phyloP scores from a whole-genome alignment of 1,284 basidiomycete genomes.

The Cutaneotrichosporon arboriforme region DNA sequence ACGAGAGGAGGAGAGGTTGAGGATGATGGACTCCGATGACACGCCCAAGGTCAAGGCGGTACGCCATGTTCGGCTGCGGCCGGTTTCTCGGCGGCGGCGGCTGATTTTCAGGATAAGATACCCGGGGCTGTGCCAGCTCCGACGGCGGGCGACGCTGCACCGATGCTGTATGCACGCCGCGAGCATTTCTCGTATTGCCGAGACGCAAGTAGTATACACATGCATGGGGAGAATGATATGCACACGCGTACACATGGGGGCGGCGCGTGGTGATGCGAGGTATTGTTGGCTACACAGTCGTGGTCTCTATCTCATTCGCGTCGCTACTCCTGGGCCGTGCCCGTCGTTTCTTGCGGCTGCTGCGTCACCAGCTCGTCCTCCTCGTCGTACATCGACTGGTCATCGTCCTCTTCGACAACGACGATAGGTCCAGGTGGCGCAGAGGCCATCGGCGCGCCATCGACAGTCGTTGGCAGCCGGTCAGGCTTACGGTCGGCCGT shows the following conservation, averaged over 20 bases:
- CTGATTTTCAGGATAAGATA: not conserved
- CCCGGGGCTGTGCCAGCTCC: too few relatives aligned
- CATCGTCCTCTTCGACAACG: not conserved
- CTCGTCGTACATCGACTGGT: conserved; percentile 2
- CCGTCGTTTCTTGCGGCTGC: not conserved
- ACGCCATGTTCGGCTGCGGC: not conserved
- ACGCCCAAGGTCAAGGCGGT: not conserved
- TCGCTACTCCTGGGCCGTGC: not conserved
- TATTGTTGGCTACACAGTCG: not conserved
- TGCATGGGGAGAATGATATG: not conserved
- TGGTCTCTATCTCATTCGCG: not conserved
- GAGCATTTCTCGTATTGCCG: too few relatives aligned
- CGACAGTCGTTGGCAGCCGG: conserved; percentile 37
- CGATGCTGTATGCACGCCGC: too few relatives aligned
- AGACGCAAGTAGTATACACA: not conserved
- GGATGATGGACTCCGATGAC: not conserved
- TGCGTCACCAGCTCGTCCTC: conserved; percentile 11
- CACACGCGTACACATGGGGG: not conserved
- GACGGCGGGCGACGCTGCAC: not conserved
- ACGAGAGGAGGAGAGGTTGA: not conserved
- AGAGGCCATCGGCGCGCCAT: conserved; percentile 32
- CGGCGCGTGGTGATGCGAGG: not conserved
- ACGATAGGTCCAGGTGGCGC: conserved; percentile 33
- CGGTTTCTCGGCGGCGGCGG: not conserved
- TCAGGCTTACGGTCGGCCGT: conserved; percentile 43